Conservation (phyloP, 2,329 filamentous ascomycete species). For the Penicillium sp. region DNA sequence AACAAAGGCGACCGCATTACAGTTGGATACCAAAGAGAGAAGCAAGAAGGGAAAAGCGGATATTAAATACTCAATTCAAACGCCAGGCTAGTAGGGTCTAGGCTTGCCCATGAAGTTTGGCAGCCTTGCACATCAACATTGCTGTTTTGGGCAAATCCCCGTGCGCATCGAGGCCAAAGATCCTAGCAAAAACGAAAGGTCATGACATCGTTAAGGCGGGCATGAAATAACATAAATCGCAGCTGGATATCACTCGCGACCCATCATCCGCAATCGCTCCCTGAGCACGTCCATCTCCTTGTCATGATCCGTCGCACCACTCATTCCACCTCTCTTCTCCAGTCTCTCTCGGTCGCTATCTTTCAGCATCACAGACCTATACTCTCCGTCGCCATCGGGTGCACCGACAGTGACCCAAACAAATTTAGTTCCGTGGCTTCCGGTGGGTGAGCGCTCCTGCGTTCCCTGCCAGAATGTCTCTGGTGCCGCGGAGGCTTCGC, state of each 20-base stretch:
- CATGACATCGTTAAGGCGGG: slow-evolving; percentile 30
- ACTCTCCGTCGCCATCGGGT: slow-evolving; percentile 51
- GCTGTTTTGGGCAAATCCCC: background rate
- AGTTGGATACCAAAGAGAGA: background rate
- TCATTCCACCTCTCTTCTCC: slow-evolving; percentile 24
- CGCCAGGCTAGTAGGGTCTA: background rate
- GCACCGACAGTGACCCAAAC: slow-evolving; percentile 57
- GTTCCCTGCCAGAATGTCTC: slow-evolving; percentile 48
- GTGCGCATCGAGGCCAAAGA: background rate
- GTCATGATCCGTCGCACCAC: slow-evolving; percentile 23
- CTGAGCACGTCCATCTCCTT: slow-evolving; percentile 35
- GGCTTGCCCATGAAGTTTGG: no score
- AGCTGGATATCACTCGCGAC: slow-evolving; percentile 18
- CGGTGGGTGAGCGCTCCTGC: slow-evolving; percentile 44
- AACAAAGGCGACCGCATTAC: no score
- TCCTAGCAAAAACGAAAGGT: slow-evolving; percentile 18
- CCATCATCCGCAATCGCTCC: slow-evolving; percentile 34
- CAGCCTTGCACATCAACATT: background rate
- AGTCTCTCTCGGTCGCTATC: slow-evolving; percentile 17
- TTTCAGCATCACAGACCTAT: slow-evolving; percentile 44
- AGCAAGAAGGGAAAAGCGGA: background rate
- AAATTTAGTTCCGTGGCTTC: slow-evolving; percentile 54
- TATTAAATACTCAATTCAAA: background rate
- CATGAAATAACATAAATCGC: slow-evolving; percentile 2
- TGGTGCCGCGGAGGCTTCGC: slow-evolving; percentile 18